These are phyloP conservation scores for Globisporangium cylindrosporum DNA, from an alignment of 352 stramenopile genomes.

Conservation along the genomic window DNA sequence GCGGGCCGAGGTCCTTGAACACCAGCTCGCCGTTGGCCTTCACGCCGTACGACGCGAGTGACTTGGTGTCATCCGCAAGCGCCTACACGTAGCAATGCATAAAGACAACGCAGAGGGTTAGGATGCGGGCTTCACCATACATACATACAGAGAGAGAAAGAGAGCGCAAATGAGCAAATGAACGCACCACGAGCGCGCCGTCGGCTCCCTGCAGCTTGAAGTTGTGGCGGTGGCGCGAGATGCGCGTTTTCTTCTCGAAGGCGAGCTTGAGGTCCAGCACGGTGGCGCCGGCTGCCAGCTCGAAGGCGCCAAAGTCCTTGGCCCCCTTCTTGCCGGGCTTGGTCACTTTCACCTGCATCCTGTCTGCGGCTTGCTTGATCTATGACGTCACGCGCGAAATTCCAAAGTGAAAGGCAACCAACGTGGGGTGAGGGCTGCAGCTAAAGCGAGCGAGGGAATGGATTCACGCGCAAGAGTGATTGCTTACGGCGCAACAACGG, in stretches of 20 bases:
- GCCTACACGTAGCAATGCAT: slow-evolving; percentile 10
- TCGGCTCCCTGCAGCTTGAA: slow-evolving; percentile 49
- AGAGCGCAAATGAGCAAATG: neutral
- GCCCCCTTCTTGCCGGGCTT: slow-evolving; percentile 45
- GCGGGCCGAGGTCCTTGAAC: slow-evolving; percentile 80
- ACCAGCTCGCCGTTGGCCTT: slow-evolving; percentile 47
- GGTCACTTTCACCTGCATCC: slow-evolving; percentile 68
- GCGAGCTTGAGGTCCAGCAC: slow-evolving; percentile 52
- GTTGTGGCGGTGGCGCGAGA: slow-evolving; percentile 59
- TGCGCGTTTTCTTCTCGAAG: slow-evolving; percentile 45
- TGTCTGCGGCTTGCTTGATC: neutral
- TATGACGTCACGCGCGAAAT: slow-evolving; percentile 15
- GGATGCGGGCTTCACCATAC: neutral
- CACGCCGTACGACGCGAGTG: slow-evolving; percentile 55
- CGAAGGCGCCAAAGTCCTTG: slow-evolving; percentile 54
- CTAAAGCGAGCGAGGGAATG: neutral
- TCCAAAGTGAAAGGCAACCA: slow-evolving; percentile 8
- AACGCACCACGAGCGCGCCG: slow-evolving; percentile 26
- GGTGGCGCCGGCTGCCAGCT: slow-evolving; percentile 34
- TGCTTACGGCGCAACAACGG: too few relatives aligned
- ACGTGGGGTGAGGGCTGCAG: neutral
- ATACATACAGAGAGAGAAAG: neutral
- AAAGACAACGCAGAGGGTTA: too few relatives aligned
- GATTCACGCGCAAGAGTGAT: too few relatives aligned
- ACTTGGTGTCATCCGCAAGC: slow-evolving; percentile 57